These are phyloP conservation scores for Suillus ampliporus DNA, from an alignment of 768 basidiomycete genomes.

Conservation along the genomic window DNA sequence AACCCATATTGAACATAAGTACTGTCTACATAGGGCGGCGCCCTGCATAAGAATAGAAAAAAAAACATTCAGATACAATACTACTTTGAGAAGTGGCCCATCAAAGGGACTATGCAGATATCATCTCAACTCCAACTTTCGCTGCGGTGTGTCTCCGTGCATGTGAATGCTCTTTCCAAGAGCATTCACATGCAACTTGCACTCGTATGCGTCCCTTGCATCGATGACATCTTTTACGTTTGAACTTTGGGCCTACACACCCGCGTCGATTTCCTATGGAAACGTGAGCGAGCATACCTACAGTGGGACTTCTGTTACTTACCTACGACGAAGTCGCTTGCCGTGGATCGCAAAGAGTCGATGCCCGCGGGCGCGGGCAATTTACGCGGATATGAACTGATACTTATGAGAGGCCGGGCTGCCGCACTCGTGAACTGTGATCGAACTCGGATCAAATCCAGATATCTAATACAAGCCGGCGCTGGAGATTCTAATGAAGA, in stretches of 20 bases:
- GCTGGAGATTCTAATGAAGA: neutral
- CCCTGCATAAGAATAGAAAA: neutral
- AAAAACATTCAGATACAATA: neutral
- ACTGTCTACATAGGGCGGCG: neutral
- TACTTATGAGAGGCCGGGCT: slow-evolving; percentile 11
- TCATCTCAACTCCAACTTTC: slow-evolving; percentile 5
- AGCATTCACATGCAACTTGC: neutral
- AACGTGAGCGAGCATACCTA: slow-evolving; percentile 24
- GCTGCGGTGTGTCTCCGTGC: slow-evolving; percentile 6
- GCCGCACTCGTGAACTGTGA: slow-evolving; percentile 6
- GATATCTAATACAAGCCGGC: neutral
- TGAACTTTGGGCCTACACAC: slow-evolving; percentile 14
- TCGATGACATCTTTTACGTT: slow-evolving; percentile 10
- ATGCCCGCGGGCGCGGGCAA: slow-evolving; percentile 30
- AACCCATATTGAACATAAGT: neutral
- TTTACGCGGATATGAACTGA: slow-evolving; percentile 39
- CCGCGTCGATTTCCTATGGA: slow-evolving; percentile 30
- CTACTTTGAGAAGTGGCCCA: neutral
- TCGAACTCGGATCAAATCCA: slow-evolving; percentile 5
- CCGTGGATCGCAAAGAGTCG: slow-evolving; percentile 28
- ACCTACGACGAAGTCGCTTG: slow-evolving; percentile 32
- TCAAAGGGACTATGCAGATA: neutral
- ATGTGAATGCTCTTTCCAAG: neutral
- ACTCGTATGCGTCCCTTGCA: neutral
- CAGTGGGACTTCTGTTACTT: slow-evolving; percentile 25